Conservation (phyloP, 225 moss, liverwort and hornwort genomes). For the Antitrichia curtipendula region DNA sequence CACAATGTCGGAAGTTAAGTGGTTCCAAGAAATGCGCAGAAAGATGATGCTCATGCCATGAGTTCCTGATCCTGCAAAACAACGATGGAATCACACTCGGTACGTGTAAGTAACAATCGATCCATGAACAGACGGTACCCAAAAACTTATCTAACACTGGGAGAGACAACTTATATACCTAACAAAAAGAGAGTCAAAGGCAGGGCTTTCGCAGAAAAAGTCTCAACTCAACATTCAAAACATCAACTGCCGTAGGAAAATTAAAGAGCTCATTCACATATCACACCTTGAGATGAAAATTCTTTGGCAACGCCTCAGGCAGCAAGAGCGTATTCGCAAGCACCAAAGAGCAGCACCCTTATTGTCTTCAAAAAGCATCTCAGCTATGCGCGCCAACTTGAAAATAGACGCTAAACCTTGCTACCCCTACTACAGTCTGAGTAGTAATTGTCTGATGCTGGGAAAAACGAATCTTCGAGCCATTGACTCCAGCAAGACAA, state of each 20-base stretch:
- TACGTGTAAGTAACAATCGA: neutral
- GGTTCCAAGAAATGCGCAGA: neutral
- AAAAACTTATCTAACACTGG: neutral
- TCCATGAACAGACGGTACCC: neutral
- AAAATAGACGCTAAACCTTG: neutral
- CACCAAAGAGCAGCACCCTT: neutral
- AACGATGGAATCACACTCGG: neutral
- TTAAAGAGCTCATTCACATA: neutral
- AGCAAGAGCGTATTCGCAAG: neutral
- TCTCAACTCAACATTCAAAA: neutral
- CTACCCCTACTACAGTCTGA: neutral
- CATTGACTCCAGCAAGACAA: conserved; percentile 25
- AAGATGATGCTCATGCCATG: neutral
- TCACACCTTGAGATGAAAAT: conserved; percentile 12
- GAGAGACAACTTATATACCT: neutral
- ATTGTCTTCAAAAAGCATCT: neutral
- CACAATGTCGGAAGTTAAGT: neutral
- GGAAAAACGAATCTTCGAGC: conserved; percentile 16
- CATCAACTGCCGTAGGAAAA: neutral
- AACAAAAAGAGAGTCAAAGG: neutral
- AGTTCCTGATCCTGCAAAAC: conserved; percentile 9
- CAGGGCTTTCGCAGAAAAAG: neutral
- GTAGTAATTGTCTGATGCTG: conserved; percentile 10
- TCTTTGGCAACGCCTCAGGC: neutral
- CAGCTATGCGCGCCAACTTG: neutral